Evolutionary conservation across 164 flowering plant genomes (phyloP).

Genomic region (Echeveria elegans): DNA sequence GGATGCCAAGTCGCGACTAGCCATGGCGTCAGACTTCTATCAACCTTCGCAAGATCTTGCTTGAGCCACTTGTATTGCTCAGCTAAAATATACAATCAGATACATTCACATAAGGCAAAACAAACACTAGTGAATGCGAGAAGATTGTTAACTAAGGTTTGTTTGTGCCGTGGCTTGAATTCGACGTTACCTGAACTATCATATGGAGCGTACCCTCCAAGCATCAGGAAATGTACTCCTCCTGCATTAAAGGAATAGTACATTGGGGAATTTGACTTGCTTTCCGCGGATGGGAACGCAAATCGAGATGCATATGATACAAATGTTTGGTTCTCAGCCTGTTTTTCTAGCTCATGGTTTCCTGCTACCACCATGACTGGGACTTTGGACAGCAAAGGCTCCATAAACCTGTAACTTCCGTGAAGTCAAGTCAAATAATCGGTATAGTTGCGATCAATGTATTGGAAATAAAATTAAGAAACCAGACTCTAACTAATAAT

Average conservation of each 20-base stretch:
- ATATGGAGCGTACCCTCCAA: conserved; percentile 86
- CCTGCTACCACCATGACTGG: conserved; percentile 97
- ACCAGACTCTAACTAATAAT: too few relatives aligned
- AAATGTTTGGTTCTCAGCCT: conserved; percentile 55
- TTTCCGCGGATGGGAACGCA: conserved; percentile 74
- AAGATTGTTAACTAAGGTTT: not conserved
- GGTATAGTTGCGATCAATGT: too few relatives aligned
- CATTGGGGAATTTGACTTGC: conserved; percentile 54
- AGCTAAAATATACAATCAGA: conserved; percentile 25
- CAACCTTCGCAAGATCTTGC: conserved; percentile 39
- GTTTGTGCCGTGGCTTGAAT: not conserved
- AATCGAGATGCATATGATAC: conserved; percentile 59
- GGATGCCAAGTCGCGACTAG: conserved; percentile 92
- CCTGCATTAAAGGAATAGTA: conserved; percentile 63
- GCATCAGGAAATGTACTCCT: conserved; percentile 18
- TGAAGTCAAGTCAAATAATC: too few relatives aligned
- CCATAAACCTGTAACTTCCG: conserved; percentile 73
- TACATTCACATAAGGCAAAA: not conserved
- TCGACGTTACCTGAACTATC: conserved; percentile 45
- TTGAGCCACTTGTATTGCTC: conserved; percentile 50
- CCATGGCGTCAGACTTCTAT: conserved; percentile 74
- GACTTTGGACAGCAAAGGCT: conserved; percentile 64
- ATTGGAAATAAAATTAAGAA: too few relatives aligned
- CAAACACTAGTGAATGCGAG: not conserved
- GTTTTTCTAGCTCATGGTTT: conserved; percentile 92